Evolutionary conservation across 352 stramenopile genomes (phyloP).

Genomic region (Phytophthora colocasiae): DNA sequence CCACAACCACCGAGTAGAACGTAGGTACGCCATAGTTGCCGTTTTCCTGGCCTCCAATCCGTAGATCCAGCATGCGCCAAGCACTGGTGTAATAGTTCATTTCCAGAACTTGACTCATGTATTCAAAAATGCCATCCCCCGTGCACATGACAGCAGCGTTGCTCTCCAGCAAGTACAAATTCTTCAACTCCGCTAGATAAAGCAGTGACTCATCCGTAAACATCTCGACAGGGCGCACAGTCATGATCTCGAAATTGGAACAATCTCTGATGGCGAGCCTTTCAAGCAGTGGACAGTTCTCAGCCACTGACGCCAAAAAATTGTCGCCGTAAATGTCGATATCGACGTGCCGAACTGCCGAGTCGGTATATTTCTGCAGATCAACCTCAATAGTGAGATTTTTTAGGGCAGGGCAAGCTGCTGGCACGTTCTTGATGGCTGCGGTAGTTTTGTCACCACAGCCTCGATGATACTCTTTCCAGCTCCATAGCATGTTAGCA

Average conservation of each 20-base stretch:
- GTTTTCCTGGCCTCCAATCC: conserved; percentile 26
- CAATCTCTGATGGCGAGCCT: conserved; percentile 35
- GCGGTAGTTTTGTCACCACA: conserved; percentile 8
- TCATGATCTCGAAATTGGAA: conserved; percentile 28
- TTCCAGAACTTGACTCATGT: conserved; percentile 28
- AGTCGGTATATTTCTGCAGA: conserved; percentile 28
- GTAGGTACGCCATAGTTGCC: conserved; percentile 5
- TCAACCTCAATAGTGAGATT: conserved; percentile 41
- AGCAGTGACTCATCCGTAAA: conserved; percentile 38
- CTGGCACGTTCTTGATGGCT: conserved; percentile 15
- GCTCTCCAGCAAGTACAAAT: conserved; percentile 32
- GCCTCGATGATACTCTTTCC: conserved; percentile 30
- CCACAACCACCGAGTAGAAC: conserved; percentile 23
- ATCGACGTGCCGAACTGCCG: conserved; percentile 16
- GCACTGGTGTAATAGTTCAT: conserved; percentile 1
- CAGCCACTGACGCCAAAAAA: conserved; percentile 23
- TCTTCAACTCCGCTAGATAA: conserved; percentile 31
- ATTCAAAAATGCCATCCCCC: conserved; percentile 39
- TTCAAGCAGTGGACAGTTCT: conserved; percentile 32
- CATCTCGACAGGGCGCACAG: conserved; percentile 24
- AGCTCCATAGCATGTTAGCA: conserved; percentile 46
- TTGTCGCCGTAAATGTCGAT: conserved; percentile 35
- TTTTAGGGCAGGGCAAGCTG: conserved; percentile 33
- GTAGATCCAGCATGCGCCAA: conserved; percentile 30
- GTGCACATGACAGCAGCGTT: conserved; percentile 37